Evolutionary conservation across 305 asterid genomes (phyloP).

Genomic region (Fraxinus xanthoxyloides): DNA sequence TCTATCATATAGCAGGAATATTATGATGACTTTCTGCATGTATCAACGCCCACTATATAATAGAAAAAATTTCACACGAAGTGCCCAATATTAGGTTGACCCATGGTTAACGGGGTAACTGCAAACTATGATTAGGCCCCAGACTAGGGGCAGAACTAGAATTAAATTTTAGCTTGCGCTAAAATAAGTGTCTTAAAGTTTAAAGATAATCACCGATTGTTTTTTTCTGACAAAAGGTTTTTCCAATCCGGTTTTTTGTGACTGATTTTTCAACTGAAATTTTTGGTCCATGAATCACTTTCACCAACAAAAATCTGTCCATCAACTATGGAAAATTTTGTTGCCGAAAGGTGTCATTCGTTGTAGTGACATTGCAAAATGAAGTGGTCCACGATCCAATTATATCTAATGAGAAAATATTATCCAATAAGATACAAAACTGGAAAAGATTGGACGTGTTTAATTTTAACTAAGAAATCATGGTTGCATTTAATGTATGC

Average conservation of each 20-base stretch:
- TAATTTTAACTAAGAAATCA: background rate
- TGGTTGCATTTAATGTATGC: background rate
- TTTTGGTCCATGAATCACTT: background rate
- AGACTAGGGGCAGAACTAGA: background rate
- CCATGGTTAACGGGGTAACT: background rate
- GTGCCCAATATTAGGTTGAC: background rate
- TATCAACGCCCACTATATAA: background rate
- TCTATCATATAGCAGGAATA: background rate
- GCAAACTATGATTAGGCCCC: background rate
- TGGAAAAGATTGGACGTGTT: background rate
- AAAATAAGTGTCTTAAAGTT: background rate
- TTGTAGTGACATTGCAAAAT: background rate
- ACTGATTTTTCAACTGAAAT: background rate
- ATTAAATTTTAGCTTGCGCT: background rate
- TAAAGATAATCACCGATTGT: background rate
- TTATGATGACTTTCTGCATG: background rate
- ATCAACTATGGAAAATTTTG: background rate
- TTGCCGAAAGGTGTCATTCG: background rate
- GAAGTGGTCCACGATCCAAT: background rate
- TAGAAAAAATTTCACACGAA: background rate
- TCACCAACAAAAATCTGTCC: background rate
- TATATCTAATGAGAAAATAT: background rate
- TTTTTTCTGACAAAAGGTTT: background rate
- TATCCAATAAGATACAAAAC: background rate
- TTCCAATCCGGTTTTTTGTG: background rate